phyloP scores from a whole-genome alignment of 2,329 filamentous ascomycete genomes.

The Penicillium olsonii region DNA sequence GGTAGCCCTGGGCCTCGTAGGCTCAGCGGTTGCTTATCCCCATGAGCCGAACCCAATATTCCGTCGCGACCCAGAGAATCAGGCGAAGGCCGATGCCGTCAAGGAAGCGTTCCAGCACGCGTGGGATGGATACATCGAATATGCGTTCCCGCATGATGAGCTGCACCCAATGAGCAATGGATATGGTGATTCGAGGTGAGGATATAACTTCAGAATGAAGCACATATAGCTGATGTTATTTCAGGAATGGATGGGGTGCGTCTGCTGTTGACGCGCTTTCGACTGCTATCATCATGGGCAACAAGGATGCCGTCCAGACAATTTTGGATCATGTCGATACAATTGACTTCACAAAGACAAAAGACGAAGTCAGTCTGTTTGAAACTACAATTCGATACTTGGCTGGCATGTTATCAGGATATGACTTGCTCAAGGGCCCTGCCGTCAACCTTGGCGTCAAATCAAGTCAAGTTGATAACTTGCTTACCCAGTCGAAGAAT shows the following conservation, averaged over 20 bases:
- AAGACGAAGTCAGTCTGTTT: slow-evolving; percentile 70
- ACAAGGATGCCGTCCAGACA: slow-evolving; percentile 65
- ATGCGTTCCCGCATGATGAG: slow-evolving; percentile 78
- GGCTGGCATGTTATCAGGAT: slow-evolving; percentile 74
- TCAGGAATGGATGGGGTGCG: slow-evolving; percentile 80
- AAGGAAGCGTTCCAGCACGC: slow-evolving; percentile 69
- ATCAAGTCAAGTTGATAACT: slow-evolving; percentile 53
- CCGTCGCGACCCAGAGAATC: slow-evolving; percentile 12
- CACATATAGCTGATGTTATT: slow-evolving; percentile 1
- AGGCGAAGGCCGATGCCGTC: slow-evolving; percentile 58
- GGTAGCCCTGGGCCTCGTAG: slow-evolving; percentile 25
- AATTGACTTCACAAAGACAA: slow-evolving; percentile 69
- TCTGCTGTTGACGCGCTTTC: slow-evolving; percentile 78
- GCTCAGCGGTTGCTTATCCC: slow-evolving; percentile 25
- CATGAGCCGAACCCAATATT: slow-evolving; percentile 15
- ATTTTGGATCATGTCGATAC: slow-evolving; percentile 71
- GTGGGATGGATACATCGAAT: slow-evolving; percentile 71
- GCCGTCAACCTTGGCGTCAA: slow-evolving; percentile 54
- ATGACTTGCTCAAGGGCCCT: slow-evolving; percentile 68
- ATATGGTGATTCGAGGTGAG: slow-evolving; percentile 69
- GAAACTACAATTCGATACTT: slow-evolving; percentile 90
- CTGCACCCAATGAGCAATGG: slow-evolving; percentile 67
- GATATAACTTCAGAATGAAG: neutral
- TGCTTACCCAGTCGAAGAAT: slow-evolving; percentile 67
- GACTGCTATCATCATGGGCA: slow-evolving; percentile 76